Evolutionary conservation across 176 grass and related monocot genomes (phyloP).

Genomic region (Cymbopogon citratus): DNA sequence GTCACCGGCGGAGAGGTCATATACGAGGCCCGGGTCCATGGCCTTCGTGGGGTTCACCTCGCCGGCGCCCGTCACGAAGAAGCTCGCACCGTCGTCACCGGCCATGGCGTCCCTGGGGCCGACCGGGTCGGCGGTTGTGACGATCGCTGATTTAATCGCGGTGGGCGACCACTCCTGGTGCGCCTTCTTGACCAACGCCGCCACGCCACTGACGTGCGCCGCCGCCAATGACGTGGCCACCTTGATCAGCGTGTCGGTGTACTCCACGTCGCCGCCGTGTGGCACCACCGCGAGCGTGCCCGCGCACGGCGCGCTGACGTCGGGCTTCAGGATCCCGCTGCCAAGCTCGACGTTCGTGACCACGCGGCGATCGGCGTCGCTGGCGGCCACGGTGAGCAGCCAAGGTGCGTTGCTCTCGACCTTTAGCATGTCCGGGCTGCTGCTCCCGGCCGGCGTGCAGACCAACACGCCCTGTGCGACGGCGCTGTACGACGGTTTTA

Average conservation of each 20-base stretch:
- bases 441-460: no score
- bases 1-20: conserved; percentile 26
- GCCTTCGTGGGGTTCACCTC: conserved; percentile 37
- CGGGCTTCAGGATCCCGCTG: conserved; percentile 43
- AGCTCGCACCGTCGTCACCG: neutral
- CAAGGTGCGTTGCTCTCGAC: conserved; percentile 34
- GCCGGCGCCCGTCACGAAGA: conserved; percentile 36
- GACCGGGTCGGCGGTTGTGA: conserved; percentile 27
- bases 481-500: no score
- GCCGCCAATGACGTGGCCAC: conserved; percentile 32
- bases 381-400: conserved; percentile 44
- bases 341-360: conserved; percentile 30
- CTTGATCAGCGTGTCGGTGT: neutral
- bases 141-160: conserved; percentile 45
- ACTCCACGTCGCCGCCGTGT: neutral
- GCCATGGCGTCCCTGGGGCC: neutral
- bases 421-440: neutral
- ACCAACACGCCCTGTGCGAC: no score
- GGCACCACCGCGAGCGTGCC: neutral
- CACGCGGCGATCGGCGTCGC: conserved; percentile 9
- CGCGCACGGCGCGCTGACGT: conserved; percentile 35
- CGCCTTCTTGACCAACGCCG: conserved; percentile 28
- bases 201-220: conserved; percentile 24
- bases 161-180: conserved; percentile 45
- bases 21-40: conserved; percentile 44